A percentile compares a stretch with the other conserved stretches of the same genome.
These are phyloP conservation scores for Eucalyptus rudis DNA, from an alignment of 345 rosid genomes.

Conservation along the genomic window DNA sequence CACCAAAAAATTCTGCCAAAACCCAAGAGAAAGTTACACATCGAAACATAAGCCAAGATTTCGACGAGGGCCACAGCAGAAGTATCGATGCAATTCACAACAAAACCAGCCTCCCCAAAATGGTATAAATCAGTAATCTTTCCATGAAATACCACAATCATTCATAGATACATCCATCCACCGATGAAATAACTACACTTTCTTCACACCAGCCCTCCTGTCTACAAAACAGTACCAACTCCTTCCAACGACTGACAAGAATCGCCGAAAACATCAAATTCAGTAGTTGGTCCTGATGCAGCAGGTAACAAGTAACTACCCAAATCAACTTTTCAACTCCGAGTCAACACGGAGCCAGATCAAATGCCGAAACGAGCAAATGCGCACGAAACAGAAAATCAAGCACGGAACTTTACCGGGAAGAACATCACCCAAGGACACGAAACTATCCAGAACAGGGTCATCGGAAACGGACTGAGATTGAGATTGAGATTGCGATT, in stretches of 20 bases:
- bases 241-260: background rate
- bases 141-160: background rate
- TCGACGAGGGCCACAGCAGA: background rate
- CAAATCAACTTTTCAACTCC: background rate
- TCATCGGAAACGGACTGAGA: slow-evolving; percentile 8
- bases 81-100: background rate
- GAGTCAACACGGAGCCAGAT: background rate
- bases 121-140: background rate
- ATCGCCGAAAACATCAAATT: background rate
- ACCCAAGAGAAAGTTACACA: background rate
- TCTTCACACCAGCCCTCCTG: background rate
- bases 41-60: background rate
- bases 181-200: background rate
- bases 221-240: background rate
- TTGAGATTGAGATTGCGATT: slow-evolving; percentile 17
- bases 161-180: background rate
- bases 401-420: slow-evolving; percentile 25
- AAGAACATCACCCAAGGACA: slow-evolving; percentile 40
- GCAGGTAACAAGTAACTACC: background rate
- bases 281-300: background rate
- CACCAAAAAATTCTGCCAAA: slow-evolving; percentile 40
- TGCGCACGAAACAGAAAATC: background rate
- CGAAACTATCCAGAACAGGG: slow-evolving; percentile 10
- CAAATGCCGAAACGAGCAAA: background rate
- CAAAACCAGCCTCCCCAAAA: background rate